Conservation (phyloP, 169 alveolate species). For the Cryptosporidium ryanae region DNA sequence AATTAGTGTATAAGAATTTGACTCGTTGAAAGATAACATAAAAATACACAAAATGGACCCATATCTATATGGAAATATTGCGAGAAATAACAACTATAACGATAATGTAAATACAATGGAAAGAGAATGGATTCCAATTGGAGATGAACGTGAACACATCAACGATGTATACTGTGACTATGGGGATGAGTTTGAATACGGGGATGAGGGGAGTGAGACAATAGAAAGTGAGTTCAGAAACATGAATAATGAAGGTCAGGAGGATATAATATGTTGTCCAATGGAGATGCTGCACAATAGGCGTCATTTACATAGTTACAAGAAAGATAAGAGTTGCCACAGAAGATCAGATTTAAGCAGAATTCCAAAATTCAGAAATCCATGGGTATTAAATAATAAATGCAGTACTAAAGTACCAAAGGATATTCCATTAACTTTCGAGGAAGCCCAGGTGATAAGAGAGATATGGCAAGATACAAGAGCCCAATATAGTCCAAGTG, state of each 20-base stretch:
- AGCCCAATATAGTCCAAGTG: slow-evolving; percentile 73
- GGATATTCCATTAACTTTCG: slow-evolving; percentile 51
- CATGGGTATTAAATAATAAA: slow-evolving; percentile 30
- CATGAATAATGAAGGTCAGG: not conserved
- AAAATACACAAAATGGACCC: too few species aligned
- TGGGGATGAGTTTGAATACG: too few species aligned
- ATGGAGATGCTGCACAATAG: slow-evolving; percentile 45
- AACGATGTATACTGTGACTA: too few species aligned
- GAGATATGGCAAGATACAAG: slow-evolving; percentile 75
- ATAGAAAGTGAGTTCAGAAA: too few species aligned
- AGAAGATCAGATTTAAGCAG: slow-evolving; percentile 26
- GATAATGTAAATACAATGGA: too few species aligned
- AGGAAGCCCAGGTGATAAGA: slow-evolving; percentile 66
- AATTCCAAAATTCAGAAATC: slow-evolving; percentile 60
- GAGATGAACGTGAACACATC: too few species aligned
- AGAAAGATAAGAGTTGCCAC: slow-evolving; percentile 3
- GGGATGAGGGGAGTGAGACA: too few species aligned
- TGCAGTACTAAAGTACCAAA: slow-evolving; percentile 4
- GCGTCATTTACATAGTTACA: slow-evolving; percentile 36
- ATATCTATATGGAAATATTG: too few species aligned
- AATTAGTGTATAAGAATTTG: too few species aligned
- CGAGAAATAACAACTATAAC: too few species aligned
- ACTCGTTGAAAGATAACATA: too few species aligned
- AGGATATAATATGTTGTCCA: slow-evolving; percentile 60
- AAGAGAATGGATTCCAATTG: too few species aligned